Base-by-base conservation (phyloP, 179 eudicot species). In the Carnegiea gigantea region DNA sequence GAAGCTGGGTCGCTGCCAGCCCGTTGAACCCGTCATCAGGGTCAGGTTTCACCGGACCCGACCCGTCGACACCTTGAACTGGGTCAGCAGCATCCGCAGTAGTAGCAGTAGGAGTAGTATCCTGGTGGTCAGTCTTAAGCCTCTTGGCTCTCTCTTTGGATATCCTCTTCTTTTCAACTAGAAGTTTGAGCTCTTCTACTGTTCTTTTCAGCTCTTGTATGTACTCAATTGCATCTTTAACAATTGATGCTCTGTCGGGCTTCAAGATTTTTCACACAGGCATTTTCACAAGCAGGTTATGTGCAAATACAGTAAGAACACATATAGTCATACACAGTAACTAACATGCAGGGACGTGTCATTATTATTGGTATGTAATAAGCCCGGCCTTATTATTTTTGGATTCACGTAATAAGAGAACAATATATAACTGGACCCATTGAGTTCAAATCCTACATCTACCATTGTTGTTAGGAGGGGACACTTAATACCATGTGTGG, bases 161-260 rank as follows among this genome's bases (percentile, higher is more conserved):
- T 49, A 60, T 78, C 85, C 94, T 87, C 74, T 91, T 96, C 81
- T 88, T 88, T 77, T 92, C 98, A 67, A 94, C 96, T 0, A 94
- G 86, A 13, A 87, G 85, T 79, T 91, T 90, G 0, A 94, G 90
- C 72, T 94, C 99, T 71, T 84, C 81, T 60, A 94, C 93, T 75
- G 90, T 87, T 76, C 92, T 90, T 36, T 86, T 90, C 15, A 94
- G 95, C 88, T 92, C 97, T 18, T 90, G 82, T 24, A 96, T 92
- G 93, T 96, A 90, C 9, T 72, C 80, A 24, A 94, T 92, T 12
- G 98, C 98, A 71, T 96, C 97, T 11, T 78, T 85, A 0, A 95
- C 95, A 62, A 92, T 68, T 33, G 98, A 90, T 77, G 99, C 99
- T 82, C 97, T 89, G 76, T 94, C 98, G 49, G 36, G 23, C 99